These are phyloP conservation scores for Eremothecium coryli DNA, from an alignment of 1,139 yeast species.

Conservation along the genomic window DNA sequence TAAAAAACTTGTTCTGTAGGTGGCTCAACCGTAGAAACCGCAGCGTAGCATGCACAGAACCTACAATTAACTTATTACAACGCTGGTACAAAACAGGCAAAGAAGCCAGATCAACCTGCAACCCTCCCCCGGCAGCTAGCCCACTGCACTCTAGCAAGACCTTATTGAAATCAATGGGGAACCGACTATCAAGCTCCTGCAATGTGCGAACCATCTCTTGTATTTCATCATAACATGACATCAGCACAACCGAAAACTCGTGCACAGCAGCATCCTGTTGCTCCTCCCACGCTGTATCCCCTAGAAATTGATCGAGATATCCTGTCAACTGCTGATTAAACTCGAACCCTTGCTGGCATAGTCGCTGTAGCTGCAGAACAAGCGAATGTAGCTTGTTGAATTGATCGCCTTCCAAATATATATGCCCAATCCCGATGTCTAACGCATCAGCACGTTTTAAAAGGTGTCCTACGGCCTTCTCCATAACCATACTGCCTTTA, in stretches of 20 bases:
- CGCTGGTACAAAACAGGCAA: slow-evolving; percentile 9
- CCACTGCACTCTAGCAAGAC: slow-evolving; percentile 6
- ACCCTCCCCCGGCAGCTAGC: slow-evolving; percentile 1
- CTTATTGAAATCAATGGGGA: slow-evolving; percentile 6
- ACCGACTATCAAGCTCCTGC: slow-evolving; percentile 8
- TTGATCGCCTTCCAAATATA: slow-evolving; percentile 3
- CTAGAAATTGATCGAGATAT: slow-evolving; percentile 1
- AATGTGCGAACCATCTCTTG: slow-evolving; percentile 7
- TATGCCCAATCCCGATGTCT: slow-evolving; percentile 5
- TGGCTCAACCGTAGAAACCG: slow-evolving; percentile 10
- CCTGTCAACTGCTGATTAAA: slow-evolving; percentile 5
- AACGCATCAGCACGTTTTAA: slow-evolving; percentile 6
- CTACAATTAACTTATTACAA: slow-evolving; percentile 9
- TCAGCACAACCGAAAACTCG: slow-evolving; percentile 4
- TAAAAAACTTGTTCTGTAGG: slow-evolving; percentile 10
- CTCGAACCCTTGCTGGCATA: slow-evolving; percentile 5
- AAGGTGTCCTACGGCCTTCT: too few relatives aligned
- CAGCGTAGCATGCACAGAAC: slow-evolving; percentile 9
- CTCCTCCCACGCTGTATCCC: neutral
- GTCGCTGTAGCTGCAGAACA: slow-evolving; percentile 4
- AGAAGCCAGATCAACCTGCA: slow-evolving; percentile 2
- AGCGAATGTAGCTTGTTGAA: slow-evolving; percentile 3
- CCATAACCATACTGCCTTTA: too few relatives aligned
- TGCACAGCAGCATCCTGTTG: slow-evolving; percentile 1
- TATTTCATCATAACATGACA: slow-evolving; percentile 10